These are phyloP conservation scores for Spiraea crenata DNA, from an alignment of 331 rosid genomes.

Conservation along the genomic window DNA sequence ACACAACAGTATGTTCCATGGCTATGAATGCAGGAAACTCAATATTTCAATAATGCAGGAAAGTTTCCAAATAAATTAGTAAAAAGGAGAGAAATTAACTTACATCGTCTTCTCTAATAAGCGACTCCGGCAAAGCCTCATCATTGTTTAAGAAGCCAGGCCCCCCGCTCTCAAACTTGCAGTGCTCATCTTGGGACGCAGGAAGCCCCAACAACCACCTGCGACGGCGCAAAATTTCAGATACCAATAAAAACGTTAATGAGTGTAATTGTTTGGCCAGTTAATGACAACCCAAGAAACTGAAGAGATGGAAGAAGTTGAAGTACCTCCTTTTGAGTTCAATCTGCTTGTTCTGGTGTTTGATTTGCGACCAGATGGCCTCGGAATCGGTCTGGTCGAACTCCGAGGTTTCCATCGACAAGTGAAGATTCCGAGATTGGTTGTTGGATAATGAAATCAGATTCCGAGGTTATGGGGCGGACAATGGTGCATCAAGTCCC, in stretches of 20 bases:
- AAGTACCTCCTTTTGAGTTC: constrained; percentile 60
- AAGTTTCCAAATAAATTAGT: background rate
- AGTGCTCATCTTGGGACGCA: constrained; percentile 30
- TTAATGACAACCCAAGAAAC: background rate
- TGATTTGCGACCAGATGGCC: constrained; percentile 33
- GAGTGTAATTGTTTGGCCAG: background rate
- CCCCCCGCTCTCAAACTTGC: constrained; percentile 34
- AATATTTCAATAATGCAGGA: background rate
- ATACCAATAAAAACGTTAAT: background rate
- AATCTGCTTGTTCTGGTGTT: constrained; percentile 43
- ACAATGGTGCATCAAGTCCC: too few relatives aligned
- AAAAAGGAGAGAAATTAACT: constrained; percentile 16
- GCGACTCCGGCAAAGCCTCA: constrained; percentile 56
- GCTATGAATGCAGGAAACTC: background rate
- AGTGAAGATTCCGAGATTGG: background rate
- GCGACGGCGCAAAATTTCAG: background rate
- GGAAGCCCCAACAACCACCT: constrained; percentile 77
- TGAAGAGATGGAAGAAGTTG: background rate
- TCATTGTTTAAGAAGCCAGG: constrained; percentile 24
- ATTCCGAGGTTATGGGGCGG: too few relatives aligned
- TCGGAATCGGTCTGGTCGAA: constrained; percentile 40
- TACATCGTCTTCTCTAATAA: constrained; percentile 80
- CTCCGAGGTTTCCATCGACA: constrained; percentile 17
- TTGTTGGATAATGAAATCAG: too few relatives aligned
- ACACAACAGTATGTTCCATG: background rate